Evolutionary conservation across 1,284 basidiomycete species (phyloP), one percentile per base, ranked within the genome.

Genomic region (Hemileia vastatrix): DNA sequence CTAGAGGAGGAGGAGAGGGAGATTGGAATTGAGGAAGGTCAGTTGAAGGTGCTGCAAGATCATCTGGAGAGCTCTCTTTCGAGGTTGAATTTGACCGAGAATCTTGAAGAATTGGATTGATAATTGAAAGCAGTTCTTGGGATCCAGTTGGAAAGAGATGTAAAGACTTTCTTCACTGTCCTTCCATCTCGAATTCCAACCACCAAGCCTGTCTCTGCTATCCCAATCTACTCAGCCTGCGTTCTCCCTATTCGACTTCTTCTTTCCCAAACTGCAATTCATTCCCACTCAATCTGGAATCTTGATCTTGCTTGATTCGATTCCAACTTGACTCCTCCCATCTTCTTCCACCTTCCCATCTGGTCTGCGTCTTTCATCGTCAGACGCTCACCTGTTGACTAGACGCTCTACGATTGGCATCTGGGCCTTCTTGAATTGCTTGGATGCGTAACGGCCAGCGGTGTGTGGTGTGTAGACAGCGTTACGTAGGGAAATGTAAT

Each of bases 371-470:
- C 32, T 49, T 33, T 4, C 23, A 11, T 54, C 6, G 6, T 33
- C 21, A 6, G 8, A 40, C 15, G 78, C 85, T 75, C 76, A 92
- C 90, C 87, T 88, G 84, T 97, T 94, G 70, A 98, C 94, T 72
- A 98, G 83, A 77, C 94, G 90, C 82, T 98, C 94, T 73, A 97
- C 94, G 78, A 98, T 95, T 76, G 95, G 94, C 94, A 97, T 98
- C 80, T 95, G 90, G 23, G 92, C 92, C 86, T 99, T 99, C 84
- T 94, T 95, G 87, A 98, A 98, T 80, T 95, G 92, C 84, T 97
- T 97, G 84, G 92, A 92, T 77, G 93, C 90, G 79, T 96, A 98
- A 79, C 95, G 91, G 72, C 95, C 95, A 72, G 94, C 93, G 67
- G 94, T 98, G 84, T 98, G 94, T 67, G 94, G 74, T 48, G 94